These are phyloP conservation scores for Aspergillus flavus DNA, from an alignment of 2,329 filamentous ascomycete species.

Conservation along the genomic window DNA sequence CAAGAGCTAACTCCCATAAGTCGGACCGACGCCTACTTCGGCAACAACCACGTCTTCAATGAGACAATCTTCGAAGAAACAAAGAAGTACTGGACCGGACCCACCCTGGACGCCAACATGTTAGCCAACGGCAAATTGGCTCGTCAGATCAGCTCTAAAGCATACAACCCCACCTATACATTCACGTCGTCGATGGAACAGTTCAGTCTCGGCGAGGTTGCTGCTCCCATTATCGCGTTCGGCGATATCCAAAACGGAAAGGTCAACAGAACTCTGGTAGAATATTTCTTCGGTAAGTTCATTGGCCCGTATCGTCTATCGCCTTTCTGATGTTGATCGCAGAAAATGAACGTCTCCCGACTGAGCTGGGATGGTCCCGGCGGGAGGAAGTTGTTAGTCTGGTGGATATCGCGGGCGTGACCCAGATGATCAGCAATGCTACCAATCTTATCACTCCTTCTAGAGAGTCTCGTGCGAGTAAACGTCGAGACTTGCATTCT, in stretches of 20 bases:
- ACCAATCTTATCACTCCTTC: conserved; percentile 27
- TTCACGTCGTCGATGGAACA: conserved; percentile 47
- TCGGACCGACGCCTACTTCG: conserved; percentile 54
- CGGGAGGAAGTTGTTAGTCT: conserved; percentile 16
- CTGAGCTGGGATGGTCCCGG: conserved; percentile 45
- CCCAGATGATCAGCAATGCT: conserved; percentile 16
- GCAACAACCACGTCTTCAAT: conserved; percentile 58
- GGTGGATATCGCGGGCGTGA: conserved; percentile 14
- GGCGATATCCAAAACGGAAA: conserved; percentile 47
- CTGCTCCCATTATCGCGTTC: conserved; percentile 54
- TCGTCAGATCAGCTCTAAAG: conserved; percentile 48
- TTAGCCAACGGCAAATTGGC: conserved; percentile 51
- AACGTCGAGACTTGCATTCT: conserved; percentile 6
- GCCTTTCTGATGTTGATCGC: not conserved
- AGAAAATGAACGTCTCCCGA: conserved; percentile 50
- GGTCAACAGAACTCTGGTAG: conserved; percentile 37
- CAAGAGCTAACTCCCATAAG: conserved; percentile 25
- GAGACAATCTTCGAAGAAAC: conserved; percentile 48
- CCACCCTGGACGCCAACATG: conserved; percentile 44
- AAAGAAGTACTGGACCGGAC: conserved; percentile 51
- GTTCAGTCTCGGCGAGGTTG: conserved; percentile 56
- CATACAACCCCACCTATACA: conserved; percentile 53
- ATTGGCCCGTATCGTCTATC: conserved; percentile 40
- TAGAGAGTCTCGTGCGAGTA: not conserved
- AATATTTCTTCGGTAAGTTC: conserved; percentile 26